Evolutionary conservation across 208 protist genomes (phyloP).

Genomic region (Crithidia brevicula): DNA sequence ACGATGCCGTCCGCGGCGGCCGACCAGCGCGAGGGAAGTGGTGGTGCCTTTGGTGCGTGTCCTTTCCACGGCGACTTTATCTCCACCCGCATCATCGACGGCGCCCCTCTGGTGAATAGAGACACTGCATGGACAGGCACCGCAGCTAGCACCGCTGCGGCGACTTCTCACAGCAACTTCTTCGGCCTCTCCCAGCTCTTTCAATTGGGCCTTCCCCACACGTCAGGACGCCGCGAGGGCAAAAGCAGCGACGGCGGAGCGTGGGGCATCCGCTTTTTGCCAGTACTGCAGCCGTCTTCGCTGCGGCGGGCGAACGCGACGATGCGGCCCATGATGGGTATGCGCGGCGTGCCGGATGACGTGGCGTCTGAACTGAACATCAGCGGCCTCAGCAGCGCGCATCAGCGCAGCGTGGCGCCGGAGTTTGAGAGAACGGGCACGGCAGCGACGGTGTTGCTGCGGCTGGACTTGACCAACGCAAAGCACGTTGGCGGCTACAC

Average conservation of each 20-base stretch:
- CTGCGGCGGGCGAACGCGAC: slow-evolving; percentile 42
- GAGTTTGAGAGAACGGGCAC: background rate
- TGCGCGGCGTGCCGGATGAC: slow-evolving; percentile 62
- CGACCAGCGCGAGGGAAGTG: background rate
- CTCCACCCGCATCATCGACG: slow-evolving; percentile 39
- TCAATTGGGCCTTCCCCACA: slow-evolving; percentile 32
- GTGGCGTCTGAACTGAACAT: slow-evolving; percentile 75
- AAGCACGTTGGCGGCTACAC: slow-evolving; percentile 55
- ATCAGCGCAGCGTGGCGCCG: background rate
- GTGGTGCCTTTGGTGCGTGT: slow-evolving; percentile 6
- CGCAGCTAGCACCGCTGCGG: too few species aligned
- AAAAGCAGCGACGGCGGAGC: background rate
- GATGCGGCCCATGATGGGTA: slow-evolving; percentile 78
- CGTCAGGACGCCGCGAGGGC: background rate
- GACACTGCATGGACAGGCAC: too few species aligned
- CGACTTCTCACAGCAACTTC: slow-evolving; percentile 6
- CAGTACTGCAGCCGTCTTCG: slow-evolving; percentile 53
- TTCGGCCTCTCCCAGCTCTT: slow-evolving; percentile 29
- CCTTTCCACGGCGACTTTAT: slow-evolving; percentile 47
- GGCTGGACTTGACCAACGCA: slow-evolving; percentile 61
- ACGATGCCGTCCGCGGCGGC: background rate
- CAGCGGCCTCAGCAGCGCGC: slow-evolving; percentile 17
- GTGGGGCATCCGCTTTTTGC: slow-evolving; percentile 48
- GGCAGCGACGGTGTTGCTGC: slow-evolving; percentile 54
- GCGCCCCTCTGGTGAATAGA: slow-evolving; percentile 23